Percentiles rank a stretch among this genome's conserved stretches.
Evolutionary conservation across 805 yeast genomes (phyloP).

Genomic region (Teunomyces stri): DNA sequence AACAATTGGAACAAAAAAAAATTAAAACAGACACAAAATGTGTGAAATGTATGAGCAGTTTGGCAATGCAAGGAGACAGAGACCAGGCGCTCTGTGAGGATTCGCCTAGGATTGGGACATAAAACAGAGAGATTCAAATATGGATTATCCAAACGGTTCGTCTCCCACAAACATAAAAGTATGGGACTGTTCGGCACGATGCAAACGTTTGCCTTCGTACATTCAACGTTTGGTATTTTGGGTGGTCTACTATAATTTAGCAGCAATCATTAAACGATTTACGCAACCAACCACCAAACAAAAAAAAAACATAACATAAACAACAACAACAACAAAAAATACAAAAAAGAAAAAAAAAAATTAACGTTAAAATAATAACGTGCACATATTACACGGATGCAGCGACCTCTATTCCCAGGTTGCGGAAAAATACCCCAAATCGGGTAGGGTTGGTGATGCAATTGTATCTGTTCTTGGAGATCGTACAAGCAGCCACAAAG

Average conservation of each 20-base stretch:
- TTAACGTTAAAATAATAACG: no score
- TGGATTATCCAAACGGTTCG: neutral
- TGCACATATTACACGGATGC: no score
- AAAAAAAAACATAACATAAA: neutral
- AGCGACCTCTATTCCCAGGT: no score
- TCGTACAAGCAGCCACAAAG: no score
- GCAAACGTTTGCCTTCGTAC: neutral
- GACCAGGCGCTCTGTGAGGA: neutral
- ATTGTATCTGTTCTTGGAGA: no score
- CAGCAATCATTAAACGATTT: neutral
- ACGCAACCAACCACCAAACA: neutral
- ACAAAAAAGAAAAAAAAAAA: neutral
- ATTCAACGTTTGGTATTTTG: neutral
- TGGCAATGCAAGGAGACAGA: neutral
- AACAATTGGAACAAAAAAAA: constrained; percentile 1
- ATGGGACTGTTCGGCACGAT: neutral
- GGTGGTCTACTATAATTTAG: neutral
- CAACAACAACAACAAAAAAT: neutral
- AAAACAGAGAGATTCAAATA: neutral
- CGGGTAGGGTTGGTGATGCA: no score
- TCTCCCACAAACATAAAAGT: neutral
- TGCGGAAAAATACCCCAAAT: no score
- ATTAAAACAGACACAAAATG: neutral
- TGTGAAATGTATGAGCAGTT: neutral
- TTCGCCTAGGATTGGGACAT: neutral